Percentiles rank a stretch among this genome's conserved stretches.
These are phyloP conservation scores for Lachnellula occidentalis DNA, from an alignment of 2,329 filamentous ascomycete genomes.

Conservation along the genomic window DNA sequence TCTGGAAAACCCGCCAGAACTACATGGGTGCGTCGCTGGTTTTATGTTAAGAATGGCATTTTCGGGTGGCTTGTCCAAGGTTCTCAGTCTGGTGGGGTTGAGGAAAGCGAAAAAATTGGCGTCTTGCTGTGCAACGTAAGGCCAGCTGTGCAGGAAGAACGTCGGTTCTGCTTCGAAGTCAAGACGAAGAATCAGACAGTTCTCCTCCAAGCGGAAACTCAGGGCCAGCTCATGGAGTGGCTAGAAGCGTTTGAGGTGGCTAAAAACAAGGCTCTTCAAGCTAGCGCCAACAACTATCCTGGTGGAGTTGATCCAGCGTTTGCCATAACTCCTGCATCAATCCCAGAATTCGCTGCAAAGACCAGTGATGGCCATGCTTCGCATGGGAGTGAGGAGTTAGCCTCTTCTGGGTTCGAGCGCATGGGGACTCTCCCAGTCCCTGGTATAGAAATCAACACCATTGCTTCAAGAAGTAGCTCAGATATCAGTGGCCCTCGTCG, in stretches of 20 bases:
- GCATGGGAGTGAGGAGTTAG: conserved; percentile 43
- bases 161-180: conserved; percentile 95
- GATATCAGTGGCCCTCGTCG: conserved; percentile 52
- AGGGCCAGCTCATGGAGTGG: conserved; percentile 90
- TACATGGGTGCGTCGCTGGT: conserved; percentile 90
- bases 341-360: conserved; percentile 86
- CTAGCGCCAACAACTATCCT: conserved; percentile 47
- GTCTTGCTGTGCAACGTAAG: conserved; percentile 90
- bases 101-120: conserved; percentile 94
- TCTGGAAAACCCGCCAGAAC: conserved; percentile 85
- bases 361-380: conserved; percentile 57
- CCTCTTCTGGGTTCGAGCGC: conserved; percentile 46
- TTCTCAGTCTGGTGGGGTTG: conserved; percentile 71
- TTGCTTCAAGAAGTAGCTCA: conserved; percentile 59
- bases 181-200: conserved; percentile 94
- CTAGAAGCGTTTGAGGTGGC: conserved; percentile 88
- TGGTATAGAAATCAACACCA: conserved; percentile 44
- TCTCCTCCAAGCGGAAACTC: conserved; percentile 87
- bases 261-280: conserved; percentile 87
- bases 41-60: conserved; percentile 90
- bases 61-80: conserved; percentile 92
- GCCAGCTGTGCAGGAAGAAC: conserved; percentile 85
- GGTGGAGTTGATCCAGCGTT: conserved; percentile 70
- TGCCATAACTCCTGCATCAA: conserved; percentile 80
- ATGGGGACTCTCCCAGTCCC: conserved; percentile 61